Percentiles rank a stretch among this genome's conserved stretches.
Conservation (phyloP, 192 early-diverging fungal species). For the Obelidium mucronatum region DNA sequence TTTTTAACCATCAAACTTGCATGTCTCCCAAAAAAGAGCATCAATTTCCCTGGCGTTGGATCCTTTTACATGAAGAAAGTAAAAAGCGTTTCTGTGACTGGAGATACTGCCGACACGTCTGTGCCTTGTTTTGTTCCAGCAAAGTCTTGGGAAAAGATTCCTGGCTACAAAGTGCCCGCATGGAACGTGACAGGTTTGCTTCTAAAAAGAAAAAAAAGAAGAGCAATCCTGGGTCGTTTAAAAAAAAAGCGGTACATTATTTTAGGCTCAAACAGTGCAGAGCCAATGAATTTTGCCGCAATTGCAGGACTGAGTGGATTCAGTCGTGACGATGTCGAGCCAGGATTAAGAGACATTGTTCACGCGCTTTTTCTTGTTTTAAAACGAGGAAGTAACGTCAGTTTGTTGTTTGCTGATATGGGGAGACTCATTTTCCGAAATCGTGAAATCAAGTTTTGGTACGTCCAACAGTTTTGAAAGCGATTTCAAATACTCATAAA, state of each 20-base stretch:
- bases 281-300: conserved; percentile 53
- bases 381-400: conserved; percentile 39
- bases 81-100: conserved; percentile 24
- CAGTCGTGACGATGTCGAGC: conserved; percentile 52
- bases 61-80: conserved; percentile 45
- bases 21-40: conserved; percentile 33
- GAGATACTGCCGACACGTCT: conserved; percentile 27
- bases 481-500: no score
- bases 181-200: background rate
- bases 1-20: no score
- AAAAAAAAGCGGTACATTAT: no score
- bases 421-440: conserved; percentile 50
- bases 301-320: conserved; percentile 42
- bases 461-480: conserved; percentile 1
- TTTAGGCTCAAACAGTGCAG: conserved; percentile 39
- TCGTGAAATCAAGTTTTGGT: conserved; percentile 48
- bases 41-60: conserved; percentile 51
- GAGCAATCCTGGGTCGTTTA: no score
- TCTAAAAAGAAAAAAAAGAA: no score
- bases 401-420: conserved; percentile 39
- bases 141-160: conserved; percentile 53
- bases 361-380: conserved; percentile 49
- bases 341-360: conserved; percentile 56
- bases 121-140: conserved; percentile 45
- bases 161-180: conserved; percentile 43